These are phyloP conservation scores for Persicaria maculosa DNA, from an alignment of 148 eudicot genomes.

Conservation along the genomic window DNA sequence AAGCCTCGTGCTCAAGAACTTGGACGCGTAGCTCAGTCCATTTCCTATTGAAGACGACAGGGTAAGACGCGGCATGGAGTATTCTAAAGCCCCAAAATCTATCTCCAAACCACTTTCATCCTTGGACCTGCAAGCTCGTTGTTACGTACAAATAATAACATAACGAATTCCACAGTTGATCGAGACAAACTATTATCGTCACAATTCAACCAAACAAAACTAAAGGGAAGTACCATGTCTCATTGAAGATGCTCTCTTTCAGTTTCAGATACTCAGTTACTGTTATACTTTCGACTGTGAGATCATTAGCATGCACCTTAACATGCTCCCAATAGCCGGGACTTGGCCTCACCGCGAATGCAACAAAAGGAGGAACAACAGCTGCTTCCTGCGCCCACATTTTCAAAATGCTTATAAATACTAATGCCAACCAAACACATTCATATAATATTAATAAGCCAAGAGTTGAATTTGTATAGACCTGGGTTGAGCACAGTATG, in stretches of 20 bases:
- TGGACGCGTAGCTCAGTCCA: slow-evolving; percentile 55
- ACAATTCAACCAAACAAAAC: neutral
- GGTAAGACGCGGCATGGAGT: slow-evolving; percentile 50
- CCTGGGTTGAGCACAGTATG: slow-evolving; percentile 82
- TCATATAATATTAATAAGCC: neutral
- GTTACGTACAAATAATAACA: neutral
- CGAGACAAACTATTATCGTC: neutral
- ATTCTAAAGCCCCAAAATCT: slow-evolving; percentile 79
- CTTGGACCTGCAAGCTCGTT: slow-evolving; percentile 59
- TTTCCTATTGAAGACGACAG: slow-evolving; percentile 75
- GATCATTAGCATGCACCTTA: slow-evolving; percentile 62
- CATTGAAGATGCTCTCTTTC: slow-evolving; percentile 70
- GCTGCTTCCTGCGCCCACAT: slow-evolving; percentile 68
- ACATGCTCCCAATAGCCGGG: slow-evolving; percentile 89
- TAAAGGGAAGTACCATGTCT: slow-evolving; percentile 39
- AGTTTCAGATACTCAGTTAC: slow-evolving; percentile 65
- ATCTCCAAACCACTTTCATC: slow-evolving; percentile 79
- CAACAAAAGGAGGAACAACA: slow-evolving; percentile 77
- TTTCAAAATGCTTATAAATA: neutral
- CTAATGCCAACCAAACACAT: no score
- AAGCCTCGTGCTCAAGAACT: slow-evolving; percentile 54
- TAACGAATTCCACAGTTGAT: neutral
- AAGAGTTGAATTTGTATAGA: slow-evolving; percentile 1
- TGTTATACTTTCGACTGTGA: slow-evolving; percentile 64
- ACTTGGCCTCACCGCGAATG: slow-evolving; percentile 76